A percentile compares a stretch with the other conserved stretches of the same genome.
Conservation (phyloP, 306 rosid genomes). For the Acacia confusa region DNA sequence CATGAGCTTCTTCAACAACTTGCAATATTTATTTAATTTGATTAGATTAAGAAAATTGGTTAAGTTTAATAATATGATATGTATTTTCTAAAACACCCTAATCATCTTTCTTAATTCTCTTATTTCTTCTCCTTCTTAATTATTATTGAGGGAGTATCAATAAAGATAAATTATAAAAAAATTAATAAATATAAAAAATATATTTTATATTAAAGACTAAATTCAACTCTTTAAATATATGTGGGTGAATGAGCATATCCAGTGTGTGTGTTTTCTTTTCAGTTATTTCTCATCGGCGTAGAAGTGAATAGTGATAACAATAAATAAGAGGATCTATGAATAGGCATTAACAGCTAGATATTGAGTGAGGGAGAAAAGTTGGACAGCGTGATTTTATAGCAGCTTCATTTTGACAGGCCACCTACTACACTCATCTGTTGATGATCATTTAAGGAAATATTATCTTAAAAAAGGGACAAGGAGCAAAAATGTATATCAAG, state of each 20-base stretch:
- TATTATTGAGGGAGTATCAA: too few relatives aligned
- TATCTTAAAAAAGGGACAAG: background rate
- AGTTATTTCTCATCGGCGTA: background rate
- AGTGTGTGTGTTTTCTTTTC: background rate
- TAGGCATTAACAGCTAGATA: background rate
- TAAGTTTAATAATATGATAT: too few relatives aligned
- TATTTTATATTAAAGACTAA: too few relatives aligned
- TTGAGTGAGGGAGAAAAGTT: background rate
- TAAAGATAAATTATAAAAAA: too few relatives aligned
- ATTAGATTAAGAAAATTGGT: too few relatives aligned
- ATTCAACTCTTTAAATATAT: too few relatives aligned
- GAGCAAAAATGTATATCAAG: too few relatives aligned
- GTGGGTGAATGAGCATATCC: rapidly evolving
- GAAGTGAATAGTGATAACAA: background rate
- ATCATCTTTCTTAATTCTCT: too few relatives aligned
- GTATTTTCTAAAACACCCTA: too few relatives aligned
- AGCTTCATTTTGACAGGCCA: background rate
- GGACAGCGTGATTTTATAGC: background rate
- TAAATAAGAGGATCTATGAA: background rate
- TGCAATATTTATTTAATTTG: too few relatives aligned
- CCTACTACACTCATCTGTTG: background rate
- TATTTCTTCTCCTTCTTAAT: too few relatives aligned
- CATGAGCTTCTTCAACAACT: background rate
- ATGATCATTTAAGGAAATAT: background rate
- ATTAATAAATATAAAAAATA: too few relatives aligned